Evolutionary conservation across 2,329 filamentous ascomycete species (phyloP).

Genomic region (Penicillium corylophilum): DNA sequence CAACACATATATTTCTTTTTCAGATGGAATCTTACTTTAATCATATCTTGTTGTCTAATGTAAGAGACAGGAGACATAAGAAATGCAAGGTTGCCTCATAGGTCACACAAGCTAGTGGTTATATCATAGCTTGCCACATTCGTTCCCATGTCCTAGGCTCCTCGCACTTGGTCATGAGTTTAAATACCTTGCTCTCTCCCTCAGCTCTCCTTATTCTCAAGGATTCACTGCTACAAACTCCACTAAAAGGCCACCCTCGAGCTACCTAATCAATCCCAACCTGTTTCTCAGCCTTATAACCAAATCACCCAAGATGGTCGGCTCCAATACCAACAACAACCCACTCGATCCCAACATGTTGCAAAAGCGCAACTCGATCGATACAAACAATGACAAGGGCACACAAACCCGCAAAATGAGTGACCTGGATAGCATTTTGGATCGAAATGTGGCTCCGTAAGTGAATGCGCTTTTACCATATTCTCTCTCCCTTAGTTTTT

Average conservation of each 20-base stretch:
- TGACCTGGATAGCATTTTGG: slow-evolving; percentile 9
- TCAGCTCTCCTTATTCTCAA: background rate
- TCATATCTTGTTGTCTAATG: background rate
- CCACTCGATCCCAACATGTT: slow-evolving; percentile 19
- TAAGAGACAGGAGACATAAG: background rate
- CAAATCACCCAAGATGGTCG: slow-evolving; percentile 14
- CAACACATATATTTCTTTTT: too few relatives aligned
- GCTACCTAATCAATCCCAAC: background rate
- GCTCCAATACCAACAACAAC: slow-evolving; percentile 15
- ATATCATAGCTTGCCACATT: slow-evolving; percentile 20
- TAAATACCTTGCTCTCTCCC: background rate
- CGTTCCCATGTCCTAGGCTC: slow-evolving; percentile 7
- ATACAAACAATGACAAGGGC: background rate
- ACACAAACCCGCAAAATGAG: slow-evolving; percentile 5
- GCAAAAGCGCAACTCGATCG: slow-evolving; percentile 14
- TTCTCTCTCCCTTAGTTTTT: background rate
- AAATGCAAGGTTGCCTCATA: background rate
- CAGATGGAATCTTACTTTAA: too few relatives aligned
- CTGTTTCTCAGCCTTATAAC: background rate
- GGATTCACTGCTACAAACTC: background rate
- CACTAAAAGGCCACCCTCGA: background rate
- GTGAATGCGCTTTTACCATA: background rate
- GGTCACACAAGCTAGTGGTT: slow-evolving; percentile 10
- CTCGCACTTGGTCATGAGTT: slow-evolving; percentile 11
- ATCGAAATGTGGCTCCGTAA: slow-evolving; percentile 23